Base-by-base conservation (phyloP, 73 alveolate species). In the Uronychia binucleata region DNA sequence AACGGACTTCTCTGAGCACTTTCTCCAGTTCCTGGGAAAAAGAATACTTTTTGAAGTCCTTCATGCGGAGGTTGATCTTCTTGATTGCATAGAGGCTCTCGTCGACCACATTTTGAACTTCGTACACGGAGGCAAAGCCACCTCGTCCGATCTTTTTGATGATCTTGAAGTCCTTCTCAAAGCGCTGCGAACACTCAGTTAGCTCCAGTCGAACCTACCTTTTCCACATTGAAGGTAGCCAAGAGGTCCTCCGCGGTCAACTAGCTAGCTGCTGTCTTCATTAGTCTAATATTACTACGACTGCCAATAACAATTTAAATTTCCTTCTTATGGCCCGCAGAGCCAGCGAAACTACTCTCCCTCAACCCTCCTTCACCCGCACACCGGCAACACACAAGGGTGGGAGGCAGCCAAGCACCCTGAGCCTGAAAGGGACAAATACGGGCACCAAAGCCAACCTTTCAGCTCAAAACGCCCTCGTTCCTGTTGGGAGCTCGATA, bases 111-210 rank as follows among this genome's bases (percentile, higher is more conserved):
- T 86, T 80, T n/a, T 60, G 75, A 28, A 86, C 92, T 78, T 81
- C 79, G 60, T 86, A 86, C 25, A 86, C 92, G 28, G 79, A 78
- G 58, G 89, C 78, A 32, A 86, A 86, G 58, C 92, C 92, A 30
- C 92, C 92, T 80, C 80, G 33, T 32, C 92, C 92, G 28, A 86
- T 86, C 92, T 74, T 86, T 77, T 78, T 82, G 75, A 86, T 80
- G 83, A 59, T 82, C 29, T 32, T 86, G 88, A 86, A 86, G 82
- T 86, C 87, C 25, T 83, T 75, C 60, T 86, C 89, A 46, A 46
- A 46, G n/a, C 67, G 5, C 67, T 46, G 19, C 5, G n/a, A 46
- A 46, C 5, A 5, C 67, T 11, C 67, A 19, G 19, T 46, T 46
- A 46, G 67, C 5, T 46, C 5, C 19, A 11, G 5, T 46, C 67